Evolutionary conservation across 768 basidiomycete genomes (phyloP), one percentile per base, ranked within the genome.

Genomic region (Pisolithus tinctorius): DNA sequence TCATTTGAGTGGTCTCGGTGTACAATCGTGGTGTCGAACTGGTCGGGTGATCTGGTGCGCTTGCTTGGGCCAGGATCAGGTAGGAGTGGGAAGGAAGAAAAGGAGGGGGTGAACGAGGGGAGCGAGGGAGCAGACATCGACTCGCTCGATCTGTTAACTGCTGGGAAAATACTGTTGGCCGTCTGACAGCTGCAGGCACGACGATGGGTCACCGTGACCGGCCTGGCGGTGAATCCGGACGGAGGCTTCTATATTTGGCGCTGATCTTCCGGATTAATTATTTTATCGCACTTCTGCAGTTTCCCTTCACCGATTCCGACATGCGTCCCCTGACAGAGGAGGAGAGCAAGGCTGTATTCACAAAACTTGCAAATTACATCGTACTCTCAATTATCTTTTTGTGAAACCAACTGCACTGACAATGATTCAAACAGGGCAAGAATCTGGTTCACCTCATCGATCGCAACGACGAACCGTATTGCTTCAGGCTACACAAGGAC

Each of bases 261-360:
- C 34, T 13, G 34, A 34, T 10, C 11, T 11, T 34, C 31, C 31
- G 31, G 31, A 67, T 61, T 49, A 46, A 63, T 41, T 6, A 5
- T 34, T 26, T 34, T 47, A 42, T 47, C 36, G 52, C 58, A 50
- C 58, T 42, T 58, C 63, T 5, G 49, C 64, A 23, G 44, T 57
- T 11, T 30, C 56, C 27, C 51, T 60, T 13, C 46, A 50, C 40
- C 48, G 25, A 5, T 23, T 14, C 39, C 54, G 71, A 49, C 38
- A 96, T 97, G 95, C 86, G 95, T 8, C 95, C 95, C 20, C 75
- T 98, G 47, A 97, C 95, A 25, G 91, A 97, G 68, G 93, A 96
- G 53, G 95, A 99, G 71, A 95, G 91, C 61, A 96, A 96, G 67
- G 80, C 87, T 0, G 89, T 98, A 13, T 99, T 98, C 62, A 85